Conservation (phyloP, 345 rosid species). For the Boechera retrofracta region DNA sequence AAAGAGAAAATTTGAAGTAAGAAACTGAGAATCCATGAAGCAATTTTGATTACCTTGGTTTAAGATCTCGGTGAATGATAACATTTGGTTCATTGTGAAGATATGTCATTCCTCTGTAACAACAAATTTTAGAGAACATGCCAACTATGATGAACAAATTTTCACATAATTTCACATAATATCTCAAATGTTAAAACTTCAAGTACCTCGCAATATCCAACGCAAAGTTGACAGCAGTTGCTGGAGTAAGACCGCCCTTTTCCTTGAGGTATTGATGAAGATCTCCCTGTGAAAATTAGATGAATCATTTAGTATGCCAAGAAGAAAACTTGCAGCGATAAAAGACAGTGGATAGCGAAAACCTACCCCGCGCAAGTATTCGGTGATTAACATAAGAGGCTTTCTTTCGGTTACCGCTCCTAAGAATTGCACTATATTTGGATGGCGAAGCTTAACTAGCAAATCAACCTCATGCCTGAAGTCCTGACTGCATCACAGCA, state of each 20-base stretch:
- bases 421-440: constrained; percentile 96
- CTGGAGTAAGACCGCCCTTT: constrained; percentile 87
- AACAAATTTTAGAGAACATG: constrained; percentile 26
- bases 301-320: constrained; percentile 22
- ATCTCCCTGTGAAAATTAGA: constrained; percentile 70
- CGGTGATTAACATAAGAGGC: constrained; percentile 99
- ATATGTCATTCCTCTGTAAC: constrained; percentile 94
- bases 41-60: constrained; percentile 72
- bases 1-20: background rate
- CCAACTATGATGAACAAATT: constrained; percentile 2
- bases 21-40: background rate
- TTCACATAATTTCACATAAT: background rate
- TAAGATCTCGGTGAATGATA: constrained; percentile 89
- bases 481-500: constrained; percentile 76
- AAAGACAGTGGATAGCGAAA: constrained; percentile 29
- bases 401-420: constrained; percentile 99
- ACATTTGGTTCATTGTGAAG: constrained; percentile 99
- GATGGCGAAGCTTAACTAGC: constrained; percentile 99
- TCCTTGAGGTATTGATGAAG: constrained; percentile 96
- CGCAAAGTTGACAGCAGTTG: constrained; percentile 88
- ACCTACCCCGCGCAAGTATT: constrained; percentile 92
- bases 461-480: constrained; percentile 98
- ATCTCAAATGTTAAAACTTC: constrained; percentile 17
- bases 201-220: constrained; percentile 90
- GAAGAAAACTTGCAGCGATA: constrained; percentile 16